Evolutionary conservation across 176 grass and related monocot species (phyloP), one percentile per base, ranked within the genome.

Genomic region (Pontederia crassipes): DNA sequence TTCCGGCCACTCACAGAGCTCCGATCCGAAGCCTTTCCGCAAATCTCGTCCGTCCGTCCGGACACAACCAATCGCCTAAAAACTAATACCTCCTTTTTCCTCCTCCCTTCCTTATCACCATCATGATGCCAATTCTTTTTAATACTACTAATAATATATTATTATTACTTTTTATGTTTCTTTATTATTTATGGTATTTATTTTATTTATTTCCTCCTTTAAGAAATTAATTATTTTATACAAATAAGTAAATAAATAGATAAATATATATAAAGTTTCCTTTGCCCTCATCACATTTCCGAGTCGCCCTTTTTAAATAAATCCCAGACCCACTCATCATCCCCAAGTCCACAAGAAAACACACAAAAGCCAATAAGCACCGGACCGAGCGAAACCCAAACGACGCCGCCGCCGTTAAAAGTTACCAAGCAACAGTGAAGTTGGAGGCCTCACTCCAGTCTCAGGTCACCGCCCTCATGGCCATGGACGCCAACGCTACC

Each of bases 91-190:
- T 70, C 20, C 11, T 17, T 15, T 54, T 26, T 20, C 35, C 55
- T 70, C 57, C 14, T 58, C 29, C 15, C n/a, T 57, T 48, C 17
- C 12, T 47, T 28, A 18, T 28, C 28, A 9, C 14, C 16, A 50
- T 49, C 49, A 40, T 79, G 32, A 14, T 10, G 71, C 47, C 74
- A 59, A 79, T 84, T 81, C 78, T 77, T 75, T 54, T 54, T 54
- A 54, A 15, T 54, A 54, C 6, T 40, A 40, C 1, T 24, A 24
- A 24, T 24, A 24, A 24, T 24, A 24, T 40, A 40, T 40, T 40
- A 40, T 40, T 3, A 40, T 40, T 40, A 40, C 32, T 40, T 40
- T 40, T 40, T 40, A 40, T 40, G 32, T 40, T 40, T 40, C 2
- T 40, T 40, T 40, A 40, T 54, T 54, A 28, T 58, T 58, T 58